Percentiles rank a stretch among this genome's conserved stretches.
phyloP scores from a whole-genome alignment of 1,284 basidiomycete species.

The Mycosarcoma mackinlayi region DNA sequence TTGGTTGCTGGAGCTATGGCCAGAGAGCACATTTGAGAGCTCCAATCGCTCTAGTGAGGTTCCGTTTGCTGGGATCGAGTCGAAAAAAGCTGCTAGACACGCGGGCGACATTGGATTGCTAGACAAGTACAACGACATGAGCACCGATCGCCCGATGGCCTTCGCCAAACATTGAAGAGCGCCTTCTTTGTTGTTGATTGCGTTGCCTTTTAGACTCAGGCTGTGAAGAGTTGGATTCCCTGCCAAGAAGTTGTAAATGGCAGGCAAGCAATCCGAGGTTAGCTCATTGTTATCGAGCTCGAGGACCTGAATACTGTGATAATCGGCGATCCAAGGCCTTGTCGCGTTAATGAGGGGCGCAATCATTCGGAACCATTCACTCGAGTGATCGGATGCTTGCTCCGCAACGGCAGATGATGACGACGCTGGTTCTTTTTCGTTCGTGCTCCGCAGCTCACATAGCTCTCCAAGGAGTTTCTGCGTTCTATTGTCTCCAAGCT shows the following conservation, averaged over 20 bases:
- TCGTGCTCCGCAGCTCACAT: not conserved
- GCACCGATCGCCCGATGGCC: conserved; percentile 12
- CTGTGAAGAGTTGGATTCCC: conserved; percentile 10
- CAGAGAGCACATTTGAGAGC: conserved; percentile 7
- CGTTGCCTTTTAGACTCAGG: conserved; percentile 20
- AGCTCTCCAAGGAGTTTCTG: conserved; percentile 11
- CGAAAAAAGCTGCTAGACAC: conserved; percentile 28
- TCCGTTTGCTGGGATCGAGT: conserved; percentile 22
- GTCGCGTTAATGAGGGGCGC: not conserved
- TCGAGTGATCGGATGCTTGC: not conserved
- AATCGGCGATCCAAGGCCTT: not conserved
- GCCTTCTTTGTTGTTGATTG: conserved; percentile 4
- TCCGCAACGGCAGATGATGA: too few species aligned
- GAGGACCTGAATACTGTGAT: conserved; percentile 8
- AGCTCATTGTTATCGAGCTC: conserved; percentile 20
- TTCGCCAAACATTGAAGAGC: conserved; percentile 3
- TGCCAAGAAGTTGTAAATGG: conserved; percentile 15
- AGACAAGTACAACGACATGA: conserved; percentile 9
- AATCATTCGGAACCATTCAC: conserved; percentile 4
- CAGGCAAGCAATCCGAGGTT: conserved; percentile 16
- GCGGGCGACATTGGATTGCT: conserved; percentile 23
- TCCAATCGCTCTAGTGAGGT: conserved; percentile 19
- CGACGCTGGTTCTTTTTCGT: too few species aligned
- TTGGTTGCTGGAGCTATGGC: not conserved
- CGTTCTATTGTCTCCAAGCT: conserved; percentile 14